A percentile compares a stretch with the other conserved stretches of the same genome.
These are phyloP conservation scores for Pythium guiyangense DNA, from an alignment of 352 stramenopile genomes.

Conservation along the genomic window DNA sequence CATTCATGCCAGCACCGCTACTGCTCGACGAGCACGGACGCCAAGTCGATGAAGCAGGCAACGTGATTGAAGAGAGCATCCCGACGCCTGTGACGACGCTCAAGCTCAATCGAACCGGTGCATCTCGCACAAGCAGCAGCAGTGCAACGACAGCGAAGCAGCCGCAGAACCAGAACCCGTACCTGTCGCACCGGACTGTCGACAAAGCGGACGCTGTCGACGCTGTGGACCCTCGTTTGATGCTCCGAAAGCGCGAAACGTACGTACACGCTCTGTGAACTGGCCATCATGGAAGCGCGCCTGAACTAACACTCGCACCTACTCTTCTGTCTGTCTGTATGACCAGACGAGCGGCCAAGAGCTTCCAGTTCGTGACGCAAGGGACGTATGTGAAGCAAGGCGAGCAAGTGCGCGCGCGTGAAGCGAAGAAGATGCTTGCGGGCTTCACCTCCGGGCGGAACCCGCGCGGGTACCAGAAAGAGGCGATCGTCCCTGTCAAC, in stretches of 20 bases:
- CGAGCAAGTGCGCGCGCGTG: slow-evolving; percentile 72
- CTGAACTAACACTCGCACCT: slow-evolving; percentile 2
- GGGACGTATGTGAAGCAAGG: slow-evolving; percentile 84
- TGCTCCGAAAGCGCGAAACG: slow-evolving; percentile 74
- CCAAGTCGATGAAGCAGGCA: slow-evolving; percentile 69
- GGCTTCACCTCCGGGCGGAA: slow-evolving; percentile 85
- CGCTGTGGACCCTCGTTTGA: slow-evolving; percentile 66
- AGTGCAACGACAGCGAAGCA: slow-evolving; percentile 12
- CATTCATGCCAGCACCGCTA: slow-evolving; percentile 73
- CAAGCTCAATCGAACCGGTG: slow-evolving; percentile 29
- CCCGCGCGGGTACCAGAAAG: slow-evolving; percentile 78
- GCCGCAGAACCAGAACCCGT: slow-evolving; percentile 62
- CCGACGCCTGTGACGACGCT: slow-evolving; percentile 41
- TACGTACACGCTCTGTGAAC: no score
- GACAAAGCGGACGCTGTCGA: slow-evolving; percentile 74
- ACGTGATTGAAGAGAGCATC: slow-evolving; percentile 52
- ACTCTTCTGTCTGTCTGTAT: slow-evolving; percentile 10
- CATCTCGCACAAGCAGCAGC: neutral
- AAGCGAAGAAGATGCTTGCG: slow-evolving; percentile 86
- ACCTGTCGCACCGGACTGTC: slow-evolving; percentile 69
- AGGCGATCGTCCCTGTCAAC: slow-evolving; percentile 65
- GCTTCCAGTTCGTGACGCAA: slow-evolving; percentile 79
- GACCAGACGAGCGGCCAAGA: slow-evolving; percentile 67
- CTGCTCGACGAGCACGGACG: slow-evolving; percentile 76
- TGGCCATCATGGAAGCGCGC: no score